phyloP scores from a whole-genome alignment of 129 eudicot species.

The Ambrosia trifida region DNA sequence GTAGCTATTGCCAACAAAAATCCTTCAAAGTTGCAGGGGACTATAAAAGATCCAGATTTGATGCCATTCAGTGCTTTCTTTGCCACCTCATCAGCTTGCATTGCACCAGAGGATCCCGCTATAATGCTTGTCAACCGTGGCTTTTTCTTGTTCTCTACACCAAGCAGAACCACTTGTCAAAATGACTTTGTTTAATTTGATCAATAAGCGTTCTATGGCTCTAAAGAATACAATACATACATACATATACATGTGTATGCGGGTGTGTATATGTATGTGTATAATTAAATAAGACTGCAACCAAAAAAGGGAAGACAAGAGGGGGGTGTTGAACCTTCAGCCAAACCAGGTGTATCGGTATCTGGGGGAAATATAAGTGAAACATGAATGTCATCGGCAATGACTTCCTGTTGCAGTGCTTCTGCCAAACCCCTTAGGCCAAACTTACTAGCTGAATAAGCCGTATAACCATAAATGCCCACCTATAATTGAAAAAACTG shows the following conservation, averaged over 20 bases:
- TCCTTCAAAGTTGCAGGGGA: conserved; percentile 91
- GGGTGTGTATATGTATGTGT: no score
- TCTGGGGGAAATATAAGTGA: conserved; percentile 92
- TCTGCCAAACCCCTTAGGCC: conserved; percentile 92
- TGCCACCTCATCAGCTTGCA: conserved; percentile 90
- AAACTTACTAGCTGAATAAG: conserved; percentile 96
- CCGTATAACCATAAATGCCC: conserved; percentile 91
- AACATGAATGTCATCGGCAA: conserved; percentile 74
- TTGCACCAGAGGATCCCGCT: conserved; percentile 83
- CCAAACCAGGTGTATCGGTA: conserved; percentile 92
- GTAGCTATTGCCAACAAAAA: conserved; percentile 64
- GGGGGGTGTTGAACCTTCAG: conserved; percentile 52
- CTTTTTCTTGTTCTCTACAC: conserved; percentile 73
- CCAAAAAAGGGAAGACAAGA: background rate
- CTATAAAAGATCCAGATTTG: conserved; percentile 61
- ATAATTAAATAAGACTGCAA: background rate
- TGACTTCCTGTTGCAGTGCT: conserved; percentile 86
- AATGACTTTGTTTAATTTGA: background rate
- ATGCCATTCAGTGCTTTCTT: conserved; percentile 70
- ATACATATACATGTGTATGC: no score
- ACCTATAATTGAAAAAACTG: conserved; percentile 43
- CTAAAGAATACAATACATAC: background rate
- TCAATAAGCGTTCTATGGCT: background rate
- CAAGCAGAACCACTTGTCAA: background rate
- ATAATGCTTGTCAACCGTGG: conserved; percentile 78